phyloP scores from a whole-genome alignment of 768 basidiomycete genomes.

The Fomitopsis pulvina region DNA sequence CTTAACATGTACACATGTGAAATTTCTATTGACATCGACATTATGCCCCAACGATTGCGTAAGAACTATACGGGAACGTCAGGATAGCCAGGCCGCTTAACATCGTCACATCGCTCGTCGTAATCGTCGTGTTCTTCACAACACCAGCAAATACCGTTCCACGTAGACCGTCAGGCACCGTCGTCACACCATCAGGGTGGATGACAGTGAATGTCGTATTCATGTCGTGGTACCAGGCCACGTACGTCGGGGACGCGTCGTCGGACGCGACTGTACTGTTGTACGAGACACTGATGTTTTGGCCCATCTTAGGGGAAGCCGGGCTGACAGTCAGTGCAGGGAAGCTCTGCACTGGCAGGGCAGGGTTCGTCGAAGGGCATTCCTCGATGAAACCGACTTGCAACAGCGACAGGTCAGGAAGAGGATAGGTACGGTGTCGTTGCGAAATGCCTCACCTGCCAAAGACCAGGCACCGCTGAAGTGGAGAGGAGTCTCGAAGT shows the following conservation, averaged over 20 bases:
- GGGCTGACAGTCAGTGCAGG: constrained; percentile 30
- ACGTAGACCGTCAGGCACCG: constrained; percentile 35
- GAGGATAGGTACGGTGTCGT: constrained; percentile 28
- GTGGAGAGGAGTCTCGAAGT: constrained; percentile 32
- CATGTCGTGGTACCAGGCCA: constrained; percentile 46
- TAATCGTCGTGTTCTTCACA: constrained; percentile 29
- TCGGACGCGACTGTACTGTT: constrained; percentile 11
- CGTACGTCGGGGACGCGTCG: constrained; percentile 21
- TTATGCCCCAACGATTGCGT: neutral
- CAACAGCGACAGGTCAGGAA: neutral
- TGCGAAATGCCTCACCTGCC: constrained; percentile 19
- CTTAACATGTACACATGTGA: too few relatives aligned
- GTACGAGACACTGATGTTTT: constrained; percentile 22
- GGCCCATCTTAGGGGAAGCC: constrained; percentile 26
- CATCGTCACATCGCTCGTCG: constrained; percentile 32
- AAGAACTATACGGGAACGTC: constrained; percentile 11
- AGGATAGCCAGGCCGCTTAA: constrained; percentile 50
- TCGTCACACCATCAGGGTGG: constrained; percentile 22
- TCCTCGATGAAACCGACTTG: constrained; percentile 37
- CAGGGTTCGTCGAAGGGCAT: constrained; percentile 43
- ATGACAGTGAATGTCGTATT: constrained; percentile 33
- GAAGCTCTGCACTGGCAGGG: constrained; percentile 44
- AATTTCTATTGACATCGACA: too few relatives aligned
- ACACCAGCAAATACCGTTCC: constrained; percentile 47
- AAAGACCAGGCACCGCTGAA: constrained; percentile 40